Percentiles rank a stretch among this genome's conserved stretches.
Conservation (phyloP, 2,329 filamentous ascomycete species). For the Epichloe hybrida region DNA sequence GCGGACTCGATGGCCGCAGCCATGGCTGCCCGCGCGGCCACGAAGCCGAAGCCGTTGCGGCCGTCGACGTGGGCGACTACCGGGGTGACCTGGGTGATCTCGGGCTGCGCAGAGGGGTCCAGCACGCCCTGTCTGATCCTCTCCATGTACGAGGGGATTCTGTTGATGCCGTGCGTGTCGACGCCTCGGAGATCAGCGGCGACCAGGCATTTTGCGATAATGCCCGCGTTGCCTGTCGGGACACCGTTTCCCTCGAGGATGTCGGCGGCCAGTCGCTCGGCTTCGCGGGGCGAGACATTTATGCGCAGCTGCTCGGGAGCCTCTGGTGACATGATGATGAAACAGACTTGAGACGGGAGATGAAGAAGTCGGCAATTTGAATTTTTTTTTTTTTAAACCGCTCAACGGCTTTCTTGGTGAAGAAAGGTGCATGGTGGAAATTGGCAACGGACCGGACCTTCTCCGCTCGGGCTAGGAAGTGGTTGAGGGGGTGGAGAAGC, state of each 20-base stretch:
- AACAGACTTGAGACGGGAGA: neutral
- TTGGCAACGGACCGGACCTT: no score
- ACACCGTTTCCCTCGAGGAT: slow-evolving; percentile 51
- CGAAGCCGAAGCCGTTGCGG: slow-evolving; percentile 62
- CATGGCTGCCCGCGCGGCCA: slow-evolving; percentile 56
- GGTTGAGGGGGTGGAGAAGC: no score
- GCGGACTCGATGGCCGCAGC: slow-evolving; percentile 53
- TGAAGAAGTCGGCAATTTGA: no score
- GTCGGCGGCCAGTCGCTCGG: slow-evolving; percentile 33
- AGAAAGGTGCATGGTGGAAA: no score
- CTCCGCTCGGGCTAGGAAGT: no score
- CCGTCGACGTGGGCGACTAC: slow-evolving; percentile 57
- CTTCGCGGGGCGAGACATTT: slow-evolving; percentile 20
- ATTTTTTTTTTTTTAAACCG: no score
- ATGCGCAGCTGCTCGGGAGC: neutral
- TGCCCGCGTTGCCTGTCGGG: slow-evolving; percentile 40
- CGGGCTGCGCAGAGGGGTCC: slow-evolving; percentile 44
- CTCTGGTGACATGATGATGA: neutral
- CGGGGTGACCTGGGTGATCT: slow-evolving; percentile 49
- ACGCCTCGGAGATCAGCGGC: slow-evolving; percentile 66
- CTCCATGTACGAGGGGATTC: slow-evolving; percentile 64
- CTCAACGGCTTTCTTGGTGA: no score
- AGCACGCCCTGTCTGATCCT: slow-evolving; percentile 61
- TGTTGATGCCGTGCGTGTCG: slow-evolving; percentile 65
- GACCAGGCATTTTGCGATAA: slow-evolving; percentile 55